Base-by-base conservation (phyloP, 2,329 filamentous ascomycete genomes). In the Epichloe bromicola region DNA sequence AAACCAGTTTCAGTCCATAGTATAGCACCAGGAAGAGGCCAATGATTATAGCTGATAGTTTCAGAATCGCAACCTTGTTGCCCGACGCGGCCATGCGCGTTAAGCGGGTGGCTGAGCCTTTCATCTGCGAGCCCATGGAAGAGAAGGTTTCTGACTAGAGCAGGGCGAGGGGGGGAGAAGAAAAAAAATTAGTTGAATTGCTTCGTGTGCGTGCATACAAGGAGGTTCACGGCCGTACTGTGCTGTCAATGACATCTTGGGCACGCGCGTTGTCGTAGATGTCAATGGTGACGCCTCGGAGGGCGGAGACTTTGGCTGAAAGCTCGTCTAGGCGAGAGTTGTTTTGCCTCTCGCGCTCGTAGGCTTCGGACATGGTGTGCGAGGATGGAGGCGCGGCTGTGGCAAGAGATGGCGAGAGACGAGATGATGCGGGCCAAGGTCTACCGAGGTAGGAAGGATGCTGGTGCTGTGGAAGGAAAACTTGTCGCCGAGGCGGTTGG, bases 191-290 rank as follows among this genome's bases (percentile, higher is more conserved):
- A 49, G 46, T 51, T n/a, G 15, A 3, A 12, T n/a, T 43, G 51
- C 40, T 23, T 17, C 12, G 38, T 50, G 2, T 37, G 15, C 23
- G 17, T 23, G 3, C 14, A 42, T 40, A 33, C 14, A 10, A 17
- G 20, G 37, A 46, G 37, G 39, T 51, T 26, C 36, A 30, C 38
- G 34, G 38, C 57, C 80, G 53, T 76, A 94, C 88, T 39, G 87
- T 91, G 62, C 81, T 83, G 69, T 98, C 88, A 58, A 98, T 86
- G 56, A 95, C 80, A 58, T 86, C 81, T 61, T 97, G 91, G 60
- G 87, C 81, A 53, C 88, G 82, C 47, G 93, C 93, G 66, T 93
- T 89, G 71, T 97, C 90, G 76, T 97, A 96, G 63, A 98, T 98
- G 72, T 98, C 89, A 57, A 97, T 82, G 41, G 93, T 98, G 48